These are phyloP conservation scores for Cladosporium sphaerospermum DNA, from an alignment of 2,329 filamentous ascomycete species.

Conservation along the genomic window DNA sequence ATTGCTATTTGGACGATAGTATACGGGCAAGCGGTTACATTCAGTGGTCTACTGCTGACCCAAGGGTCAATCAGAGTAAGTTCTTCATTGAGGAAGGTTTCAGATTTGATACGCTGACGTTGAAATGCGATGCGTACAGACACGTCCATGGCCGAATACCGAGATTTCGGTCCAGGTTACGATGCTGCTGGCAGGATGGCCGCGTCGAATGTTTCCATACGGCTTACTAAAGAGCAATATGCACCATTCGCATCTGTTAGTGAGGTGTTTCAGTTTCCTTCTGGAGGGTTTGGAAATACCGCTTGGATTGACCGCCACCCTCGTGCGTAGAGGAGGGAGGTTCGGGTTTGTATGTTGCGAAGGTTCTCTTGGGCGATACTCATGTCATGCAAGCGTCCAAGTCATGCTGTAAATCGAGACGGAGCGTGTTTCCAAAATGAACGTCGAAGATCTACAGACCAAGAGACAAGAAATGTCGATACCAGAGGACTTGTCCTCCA, in stretches of 20 bases:
- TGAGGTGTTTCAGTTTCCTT: conserved; percentile 44
- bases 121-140: conserved; percentile 13
- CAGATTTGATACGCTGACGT: neutral
- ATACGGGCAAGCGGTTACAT: conserved; percentile 52
- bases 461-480: too few species aligned
- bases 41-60: conserved; percentile 42
- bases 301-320: conserved; percentile 42
- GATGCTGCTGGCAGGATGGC: conserved; percentile 43
- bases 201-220: conserved; percentile 38
- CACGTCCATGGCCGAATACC: conserved; percentile 54
- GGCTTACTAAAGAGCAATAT: conserved; percentile 39
- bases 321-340: neutral
- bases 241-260: conserved; percentile 33
- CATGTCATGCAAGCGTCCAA: too few species aligned
- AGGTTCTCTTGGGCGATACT: too few species aligned
- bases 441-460: too few species aligned
- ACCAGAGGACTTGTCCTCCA: too few species aligned
- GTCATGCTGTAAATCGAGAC: too few species aligned
- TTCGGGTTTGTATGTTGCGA: too few species aligned
- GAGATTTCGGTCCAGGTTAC: conserved; percentile 42
- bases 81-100: neutral
- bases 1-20: conserved; percentile 50
- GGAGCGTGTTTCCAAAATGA: too few species aligned
- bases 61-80: conserved; percentile 31
- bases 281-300: conserved; percentile 40